Conservation (phyloP, 2,329 filamentous ascomycete genomes). For the Calcarisporium arbuscula region DNA sequence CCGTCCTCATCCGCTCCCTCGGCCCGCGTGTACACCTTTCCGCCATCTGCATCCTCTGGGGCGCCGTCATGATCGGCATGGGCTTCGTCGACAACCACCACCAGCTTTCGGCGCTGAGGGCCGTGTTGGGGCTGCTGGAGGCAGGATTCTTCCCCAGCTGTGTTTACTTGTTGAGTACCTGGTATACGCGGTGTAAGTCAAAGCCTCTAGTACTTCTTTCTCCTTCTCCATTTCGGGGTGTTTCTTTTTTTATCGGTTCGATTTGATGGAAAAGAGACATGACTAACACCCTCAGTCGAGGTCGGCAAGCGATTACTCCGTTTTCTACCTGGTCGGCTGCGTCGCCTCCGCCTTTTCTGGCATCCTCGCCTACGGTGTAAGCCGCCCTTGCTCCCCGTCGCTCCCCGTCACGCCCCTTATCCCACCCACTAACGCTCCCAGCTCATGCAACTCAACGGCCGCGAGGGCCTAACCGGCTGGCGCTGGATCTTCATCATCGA, state of each 20-base stretch:
- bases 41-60: constrained; percentile 52
- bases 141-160: constrained; percentile 67
- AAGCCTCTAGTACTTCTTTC: not conserved
- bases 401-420: constrained; percentile 21
- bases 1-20: constrained; percentile 59
- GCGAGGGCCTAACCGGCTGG: constrained; percentile 51
- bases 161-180: constrained; percentile 67
- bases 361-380: constrained; percentile 62
- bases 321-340: constrained; percentile 64
- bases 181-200: constrained; percentile 59
- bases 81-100: constrained; percentile 51
- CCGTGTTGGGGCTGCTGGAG: constrained; percentile 58
- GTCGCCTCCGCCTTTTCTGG: constrained; percentile 60
- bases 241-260: not conserved
- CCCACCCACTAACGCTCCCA: constrained; percentile 14
- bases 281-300: constrained; percentile 40
- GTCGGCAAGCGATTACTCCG: constrained; percentile 62
- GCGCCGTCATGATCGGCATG: constrained; percentile 57
- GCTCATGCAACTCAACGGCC: constrained; percentile 57
- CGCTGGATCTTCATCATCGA: constrained; percentile 60
- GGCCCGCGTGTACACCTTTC: constrained; percentile 54
- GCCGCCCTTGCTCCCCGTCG: constrained; percentile 19
- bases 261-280: not conserved
- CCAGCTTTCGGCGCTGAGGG: constrained; percentile 47
- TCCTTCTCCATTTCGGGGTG: not conserved